Base-by-base conservation (phyloP, 768 basidiomycete species). In the Suillus alpinus region DNA sequence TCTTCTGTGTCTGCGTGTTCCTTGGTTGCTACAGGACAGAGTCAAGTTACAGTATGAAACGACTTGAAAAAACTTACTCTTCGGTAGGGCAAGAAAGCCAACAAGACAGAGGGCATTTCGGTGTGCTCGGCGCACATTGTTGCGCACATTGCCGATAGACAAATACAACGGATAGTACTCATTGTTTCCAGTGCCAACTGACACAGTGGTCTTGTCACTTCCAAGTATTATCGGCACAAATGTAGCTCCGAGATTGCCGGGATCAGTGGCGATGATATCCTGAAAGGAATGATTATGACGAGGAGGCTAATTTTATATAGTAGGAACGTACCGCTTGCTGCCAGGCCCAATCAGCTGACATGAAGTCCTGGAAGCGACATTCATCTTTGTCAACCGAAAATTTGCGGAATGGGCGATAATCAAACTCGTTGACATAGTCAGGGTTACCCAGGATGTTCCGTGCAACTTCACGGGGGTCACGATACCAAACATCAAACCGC, bases 281-380 rank as follows among this genome's bases (percentile, higher is more conserved):
- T 65, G 59, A 16, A 23, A 16, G 40, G 14, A 37, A 37, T 26
- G 31, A 43, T 40, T 10, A 44, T 23, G 20, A 44, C 10, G 2
- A 44, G 20, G 20, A 44, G 43, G 12, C 20, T 44, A 23, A 44
- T 6, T 23, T 44, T 12, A 57, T 41, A 32, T 43, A 31, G 12
- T n/a, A n/a, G n/a, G 12, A 1, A 71, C 69, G 6, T 67, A 79
- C 78, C 4, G 67, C 72, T 57, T 72, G 67, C 9, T 63, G 29
- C 69, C 68, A 74, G 1, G 64, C 69, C 73, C 71, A 74, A n/a
- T 71, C 59, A 9, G 66, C 72, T 9, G 71, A 72, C 63, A 75
- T 68, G 32, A 61, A 67, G 44, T 67, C 67, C 43, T 39, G 36
- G 32, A 36, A 68, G 20, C 56, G 62, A 3, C 59, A 60, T 7